Base-by-base conservation (phyloP, 371 early-diverging fungal species). In the Batrachochytrium dendrobatidis region DNA sequence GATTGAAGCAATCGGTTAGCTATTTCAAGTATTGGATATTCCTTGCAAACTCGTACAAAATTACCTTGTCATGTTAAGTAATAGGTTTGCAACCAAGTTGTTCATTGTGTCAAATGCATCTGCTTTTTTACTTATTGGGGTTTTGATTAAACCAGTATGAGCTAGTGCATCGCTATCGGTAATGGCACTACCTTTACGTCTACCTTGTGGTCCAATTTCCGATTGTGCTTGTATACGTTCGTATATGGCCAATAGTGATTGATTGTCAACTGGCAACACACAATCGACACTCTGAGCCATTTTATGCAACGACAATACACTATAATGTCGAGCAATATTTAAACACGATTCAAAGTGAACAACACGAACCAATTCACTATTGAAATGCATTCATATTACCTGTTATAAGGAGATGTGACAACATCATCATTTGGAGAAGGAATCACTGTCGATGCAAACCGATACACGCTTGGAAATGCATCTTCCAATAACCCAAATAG, bases 211-310 rank as follows among this genome's bases (percentile, higher is more conserved):
- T 35, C 53, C 44, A 18, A 33, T 28, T 28, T 26, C 39, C 30
- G 59, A 24, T 29, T 60, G 34, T 0, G 56, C 4, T 1, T 15
- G 32, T 15, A 48, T 74, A 18, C 63, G 50, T 8, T 67, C 66
- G 73, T 72, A 79, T 61, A 85, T 72, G 65, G 75, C 70, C 66
- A 83, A 18, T 59, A 82, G 54, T 1, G 78, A 73, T 57, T 86
- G 76, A 62, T 88, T 88, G 50, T 86, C 88, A 32, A 87, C 69
- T 3, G 86, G 77, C 49, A 88, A 74, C 0, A 85, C 67, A 63
- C 84, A 84, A 57, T 86, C 83, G 22, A 75, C 71, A 52, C 72
- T 59, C 20, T 82, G 70, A 15, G 77, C 65, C 28, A 80, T 57
- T 35, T 66, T 66, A 1, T 58, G 68, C 15, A 84, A 73, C 1